Evolutionary conservation across 768 basidiomycete species (phyloP).

Genomic region (Paxillus involutus): DNA sequence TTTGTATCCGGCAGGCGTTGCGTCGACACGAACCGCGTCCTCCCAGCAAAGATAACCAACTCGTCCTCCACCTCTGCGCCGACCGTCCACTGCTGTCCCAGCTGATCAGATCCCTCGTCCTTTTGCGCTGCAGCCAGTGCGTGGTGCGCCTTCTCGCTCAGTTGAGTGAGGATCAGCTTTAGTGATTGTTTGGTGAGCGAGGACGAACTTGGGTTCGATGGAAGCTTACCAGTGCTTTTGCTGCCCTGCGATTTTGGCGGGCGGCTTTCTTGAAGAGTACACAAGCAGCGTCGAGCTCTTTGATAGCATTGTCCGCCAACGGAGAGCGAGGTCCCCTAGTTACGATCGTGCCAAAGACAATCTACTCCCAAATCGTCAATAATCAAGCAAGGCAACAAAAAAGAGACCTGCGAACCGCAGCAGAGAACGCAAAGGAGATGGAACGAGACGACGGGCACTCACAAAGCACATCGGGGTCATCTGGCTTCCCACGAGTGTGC

Average conservation of each 20-base stretch:
- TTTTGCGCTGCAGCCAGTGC: conserved; percentile 45
- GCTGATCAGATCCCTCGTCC: conserved; percentile 29
- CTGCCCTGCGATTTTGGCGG: conserved; percentile 56
- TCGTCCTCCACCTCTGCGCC: conserved; percentile 60
- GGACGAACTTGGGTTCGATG: neutral
- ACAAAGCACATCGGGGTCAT: too few species aligned
- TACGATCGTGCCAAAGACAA: conserved; percentile 79
- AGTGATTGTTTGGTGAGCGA: conserved; percentile 2
- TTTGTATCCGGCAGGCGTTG: conserved; percentile 32
- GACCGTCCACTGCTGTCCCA: conserved; percentile 49
- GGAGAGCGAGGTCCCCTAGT: conserved; percentile 71
- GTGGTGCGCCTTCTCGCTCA: conserved; percentile 66
- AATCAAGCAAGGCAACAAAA: neutral
- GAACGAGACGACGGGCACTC: conserved; percentile 12
- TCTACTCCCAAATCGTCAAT: conserved; percentile 36
- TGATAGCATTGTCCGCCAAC: conserved; percentile 64
- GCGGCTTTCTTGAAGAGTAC: conserved; percentile 66
- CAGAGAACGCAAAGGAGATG: conserved; percentile 47
- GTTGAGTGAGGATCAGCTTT: conserved; percentile 58
- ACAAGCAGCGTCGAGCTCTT: conserved; percentile 67
- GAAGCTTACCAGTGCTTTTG: conserved; percentile 57
- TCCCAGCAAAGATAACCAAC: conserved; percentile 67
- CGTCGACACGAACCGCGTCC: conserved; percentile 58
- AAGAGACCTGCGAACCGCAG: conserved; percentile 39
- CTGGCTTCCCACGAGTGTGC: conserved; percentile 9